Conservation (phyloP, 345 rosid genomes). For the Citrus sinensis region DNA sequence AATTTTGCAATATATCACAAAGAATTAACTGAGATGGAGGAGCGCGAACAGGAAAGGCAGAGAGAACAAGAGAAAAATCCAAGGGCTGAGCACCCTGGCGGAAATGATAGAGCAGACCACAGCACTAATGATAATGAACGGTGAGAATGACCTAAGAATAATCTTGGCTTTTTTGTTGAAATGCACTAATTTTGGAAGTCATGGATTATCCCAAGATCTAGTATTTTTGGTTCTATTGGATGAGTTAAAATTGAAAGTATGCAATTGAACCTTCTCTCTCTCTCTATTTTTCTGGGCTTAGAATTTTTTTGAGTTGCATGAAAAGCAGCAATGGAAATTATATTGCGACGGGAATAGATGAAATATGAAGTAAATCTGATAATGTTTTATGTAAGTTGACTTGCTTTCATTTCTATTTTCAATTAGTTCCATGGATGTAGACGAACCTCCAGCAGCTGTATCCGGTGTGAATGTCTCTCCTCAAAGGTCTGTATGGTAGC, state of each 20-base stretch:
- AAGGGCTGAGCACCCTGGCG: conserved; percentile 32
- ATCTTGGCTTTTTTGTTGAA: not conserved
- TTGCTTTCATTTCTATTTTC: conserved; percentile 3
- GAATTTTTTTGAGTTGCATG: not conserved
- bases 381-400: not conserved
- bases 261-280: not conserved
- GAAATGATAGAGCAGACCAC: conserved; percentile 24
- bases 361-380: not conserved
- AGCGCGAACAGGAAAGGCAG: conserved; percentile 77
- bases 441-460: conserved; percentile 53
- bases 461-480: conserved; percentile 40
- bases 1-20: conserved; percentile 97
- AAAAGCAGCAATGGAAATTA: not conserved
- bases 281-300: not conserved
- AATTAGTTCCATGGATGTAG: conserved; percentile 79
- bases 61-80: conserved; percentile 60
- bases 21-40: conserved; percentile 96
- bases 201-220: not conserved
- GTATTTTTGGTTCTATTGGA: not conserved
- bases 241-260: not conserved
- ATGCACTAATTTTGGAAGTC: not conserved
- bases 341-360: not conserved
- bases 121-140: conserved; percentile 34
- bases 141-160: conserved; percentile 32
- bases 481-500: conserved; percentile 47